These are phyloP conservation scores for Lanmaoa pseudosensibilis DNA, from an alignment of 768 basidiomycete species.

Conservation along the genomic window DNA sequence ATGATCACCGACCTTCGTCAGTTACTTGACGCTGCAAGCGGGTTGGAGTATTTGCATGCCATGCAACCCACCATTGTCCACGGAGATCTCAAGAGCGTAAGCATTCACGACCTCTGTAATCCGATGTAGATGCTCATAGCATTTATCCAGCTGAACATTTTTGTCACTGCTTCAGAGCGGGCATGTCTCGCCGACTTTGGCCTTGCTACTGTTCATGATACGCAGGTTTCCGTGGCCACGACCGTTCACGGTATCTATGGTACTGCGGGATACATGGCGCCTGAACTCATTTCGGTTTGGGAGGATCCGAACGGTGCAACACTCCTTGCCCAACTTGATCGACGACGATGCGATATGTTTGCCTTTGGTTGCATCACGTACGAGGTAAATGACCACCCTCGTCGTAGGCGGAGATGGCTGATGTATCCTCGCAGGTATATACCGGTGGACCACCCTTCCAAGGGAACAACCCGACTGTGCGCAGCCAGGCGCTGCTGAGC, in stretches of 20 bases:
- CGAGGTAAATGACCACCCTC: slow-evolving; percentile 25
- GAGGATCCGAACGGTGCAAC: slow-evolving; percentile 9
- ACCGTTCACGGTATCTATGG: slow-evolving; percentile 17
- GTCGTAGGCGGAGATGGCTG: neutral
- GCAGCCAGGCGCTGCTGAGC: slow-evolving; percentile 14
- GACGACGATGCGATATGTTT: slow-evolving; percentile 36
- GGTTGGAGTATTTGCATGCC: slow-evolving; percentile 40
- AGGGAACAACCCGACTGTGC: slow-evolving; percentile 14
- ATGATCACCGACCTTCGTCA: slow-evolving; percentile 15
- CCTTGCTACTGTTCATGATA: slow-evolving; percentile 22
- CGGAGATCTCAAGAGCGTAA: slow-evolving; percentile 45
- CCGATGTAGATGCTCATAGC: neutral
- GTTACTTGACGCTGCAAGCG: slow-evolving; percentile 40
- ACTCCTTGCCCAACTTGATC: slow-evolving; percentile 18
- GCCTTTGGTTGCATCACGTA: slow-evolving; percentile 36
- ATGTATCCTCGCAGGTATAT: slow-evolving; percentile 25
- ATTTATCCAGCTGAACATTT: slow-evolving; percentile 27
- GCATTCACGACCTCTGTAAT: slow-evolving; percentile 4
- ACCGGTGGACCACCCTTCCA: slow-evolving; percentile 29
- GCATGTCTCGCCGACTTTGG: slow-evolving; percentile 38
- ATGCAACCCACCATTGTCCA: slow-evolving; percentile 41
- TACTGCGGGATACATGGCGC: slow-evolving; percentile 30
- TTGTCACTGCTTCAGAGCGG: slow-evolving; percentile 23
- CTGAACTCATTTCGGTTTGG: slow-evolving; percentile 22
- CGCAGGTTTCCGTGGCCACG: slow-evolving; percentile 13